Evolutionary conservation across 2,329 filamentous ascomycete species (phyloP), one percentile per base, ranked within the genome.

Genomic region (Zalaria sp.): DNA sequence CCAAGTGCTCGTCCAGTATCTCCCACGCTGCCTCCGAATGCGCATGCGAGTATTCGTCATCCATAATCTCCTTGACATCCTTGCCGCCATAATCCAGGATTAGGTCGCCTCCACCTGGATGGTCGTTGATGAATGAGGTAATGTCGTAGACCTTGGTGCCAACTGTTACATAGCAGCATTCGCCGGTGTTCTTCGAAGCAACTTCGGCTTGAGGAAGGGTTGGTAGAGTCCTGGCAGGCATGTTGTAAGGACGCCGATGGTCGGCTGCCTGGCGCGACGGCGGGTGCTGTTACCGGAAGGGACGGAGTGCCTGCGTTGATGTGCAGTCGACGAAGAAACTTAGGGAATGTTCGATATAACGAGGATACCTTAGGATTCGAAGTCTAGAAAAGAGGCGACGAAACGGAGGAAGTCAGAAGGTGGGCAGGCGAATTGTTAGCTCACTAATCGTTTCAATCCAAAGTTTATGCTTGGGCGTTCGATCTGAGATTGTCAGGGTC

Each of bases 11-110:
- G 37, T 93, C 84, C 26, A 98, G 71, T 9, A 96, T 83, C 54
- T 96, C 89, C 63, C 95, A 98, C n/a, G 91, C 91, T 2, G 87
- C 73, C 47, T 96, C 88, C 38, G 83, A 86, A 61, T 98, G 91
- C 35, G 70, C 66, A 57, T 98, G 91, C 29, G 88, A 95, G 35
- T 75, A 66, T 46, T 79, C 72, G 56, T 98, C 88, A 57, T 82
- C 78, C 63, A 98, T 69, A 45, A 95, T 93, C 3, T 78, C 72
- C 49, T 75, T 73, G 44, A 95, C 72, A 61, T 98, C 91, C 61
- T 86, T 84, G 50, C 89, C 89, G 28, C 75, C 91, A 60, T 91
- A 93, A 41, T 94, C 83, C 48, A 95, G 69, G 47, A 98, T 81
- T 52, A 96, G 68, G 47, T 94, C 84, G 53, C 78, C 77, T 44